Base-by-base conservation (phyloP, 1,284 basidiomycete species). In the Hypsizygus ulmarius region DNA sequence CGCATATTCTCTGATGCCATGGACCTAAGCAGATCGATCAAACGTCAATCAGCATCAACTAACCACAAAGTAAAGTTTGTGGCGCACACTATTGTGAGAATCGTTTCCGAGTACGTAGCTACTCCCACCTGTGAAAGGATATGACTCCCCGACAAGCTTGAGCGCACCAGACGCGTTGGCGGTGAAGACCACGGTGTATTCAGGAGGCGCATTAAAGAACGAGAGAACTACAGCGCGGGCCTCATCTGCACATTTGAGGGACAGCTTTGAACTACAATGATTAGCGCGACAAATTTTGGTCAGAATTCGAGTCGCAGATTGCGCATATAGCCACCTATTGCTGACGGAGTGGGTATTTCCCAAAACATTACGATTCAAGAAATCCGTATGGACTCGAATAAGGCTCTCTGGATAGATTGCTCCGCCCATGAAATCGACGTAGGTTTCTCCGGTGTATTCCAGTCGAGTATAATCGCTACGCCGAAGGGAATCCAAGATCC, bases 351-450 rank as follows among this genome's bases (percentile, higher is more conserved):
- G 88, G 0, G 88, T 90, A 62, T 91, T 91, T 5, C 88, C 89
- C 55, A 90, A 76, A 38, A 90, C 74, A 56, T 67, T 80, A 36
- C 70, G 71, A 32, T 73, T 77, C 29, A 91, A 73, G 60, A 89
- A 87, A 47, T 81, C 77, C 33, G 81, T 73, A 56, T 89, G 86
- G 5, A 79, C 76, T 36, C 72, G 75, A 51, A 90, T 75, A 28
- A 90, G 78, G 52, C 81, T 84, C 56, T 87, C 84, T 12, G 88
- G 87, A 58, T 88, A 88, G 28, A 90, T 53, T 60, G 45, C 78
- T 28, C 84, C 88, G 32, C 88, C 89, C 84, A 90, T 91, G 56
- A 87, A 90, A 61, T 91, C 88, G 47, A 90, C 81, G 54, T 91
- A 91, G 3, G 81, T 82, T 66, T 88, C 84, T 1, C 77, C 77